Conservation (phyloP, 331 rosid species). For the Pyrus hybrid region DNA sequence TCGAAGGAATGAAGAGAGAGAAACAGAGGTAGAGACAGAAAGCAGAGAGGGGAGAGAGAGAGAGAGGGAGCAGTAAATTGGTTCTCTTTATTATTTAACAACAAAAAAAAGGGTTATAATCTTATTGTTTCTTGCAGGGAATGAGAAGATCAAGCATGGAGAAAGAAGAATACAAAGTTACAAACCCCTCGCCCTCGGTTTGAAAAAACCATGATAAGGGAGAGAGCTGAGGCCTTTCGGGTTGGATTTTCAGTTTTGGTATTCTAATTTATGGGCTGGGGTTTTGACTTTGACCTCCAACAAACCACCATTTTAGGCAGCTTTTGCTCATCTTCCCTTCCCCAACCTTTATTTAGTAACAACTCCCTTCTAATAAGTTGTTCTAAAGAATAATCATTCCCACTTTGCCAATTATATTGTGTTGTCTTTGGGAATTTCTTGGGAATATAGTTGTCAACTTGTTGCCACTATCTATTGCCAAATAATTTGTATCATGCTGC, state of each 20-base stretch:
- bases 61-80: constrained; percentile 13
- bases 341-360: constrained; percentile 31
- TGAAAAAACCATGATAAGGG: constrained; percentile 21
- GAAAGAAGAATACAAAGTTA: not conserved
- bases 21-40: constrained; percentile 9
- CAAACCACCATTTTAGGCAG: constrained; percentile 69
- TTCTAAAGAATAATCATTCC: not conserved
- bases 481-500: not conserved
- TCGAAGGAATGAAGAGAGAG: constrained; percentile 22
- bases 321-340: constrained; percentile 38
- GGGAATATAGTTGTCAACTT: constrained; percentile 8
- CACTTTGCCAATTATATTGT: not conserved
- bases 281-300: constrained; percentile 73
- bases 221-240: constrained; percentile 33
- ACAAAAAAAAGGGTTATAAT: not conserved
- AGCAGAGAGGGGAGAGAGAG: constrained; percentile 18
- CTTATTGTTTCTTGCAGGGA: constrained; percentile 25
- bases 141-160: constrained; percentile 23
- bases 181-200: constrained; percentile 37
- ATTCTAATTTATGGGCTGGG: constrained; percentile 51
- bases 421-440: constrained; percentile 1
- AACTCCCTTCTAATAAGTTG: not conserved
- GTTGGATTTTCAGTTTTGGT: constrained; percentile 38
- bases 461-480: not conserved
- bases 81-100: constrained; percentile 12